Evolutionary conservation across 768 basidiomycete species (phyloP), one percentile per base, ranked within the genome.

Genomic region (Panus rudis): DNA sequence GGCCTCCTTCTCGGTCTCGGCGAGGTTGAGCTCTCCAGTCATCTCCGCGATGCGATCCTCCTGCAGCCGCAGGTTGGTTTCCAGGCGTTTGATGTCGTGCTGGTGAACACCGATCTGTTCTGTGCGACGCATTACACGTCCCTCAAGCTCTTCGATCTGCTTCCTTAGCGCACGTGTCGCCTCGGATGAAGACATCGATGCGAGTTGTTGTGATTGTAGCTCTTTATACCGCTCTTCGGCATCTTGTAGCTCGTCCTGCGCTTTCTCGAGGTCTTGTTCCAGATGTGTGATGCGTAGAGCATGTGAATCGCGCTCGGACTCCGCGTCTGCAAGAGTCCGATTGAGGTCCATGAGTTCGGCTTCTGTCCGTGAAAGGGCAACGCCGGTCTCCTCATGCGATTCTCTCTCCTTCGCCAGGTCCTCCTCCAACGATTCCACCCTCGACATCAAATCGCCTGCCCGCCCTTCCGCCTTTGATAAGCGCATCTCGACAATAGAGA

Each of bases 41-140:
- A 86, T 73, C 64, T 90, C 88, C 3, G 57, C 60, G 28, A 88
- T 60, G 6, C 84, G 71, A 21, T 90, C 87, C 57, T 91, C 88
- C 43, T 85, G 79, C 25, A 90, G 63, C 43, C 71, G 69, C 39
- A 83, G 57, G 51, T 91, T 91, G 43, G 79, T 79, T 61, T 88
- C 87, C 27, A 90, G 64, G 26, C 84, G 75, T 51, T 74, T 72
- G 50, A 83, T 83, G 48, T 90, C 88, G 51, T 89, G 84, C 47
- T 87, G 86, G 43, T 84, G 82, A 40, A 84, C 70, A 10, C 79
- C 81, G 51, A 90, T 79, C 56, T 85, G 83, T 50, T 87, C 79
- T 3, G 79, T 85, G 28, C 79, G 69, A 34, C 84, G 68, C 48
- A 72, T 51, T 21, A 90, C 71, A 6, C 84, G 76, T 11, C 56